Evolutionary conservation across 768 basidiomycete species (phyloP), one percentile per base, ranked within the genome.

Genomic region (Chiua virens): DNA sequence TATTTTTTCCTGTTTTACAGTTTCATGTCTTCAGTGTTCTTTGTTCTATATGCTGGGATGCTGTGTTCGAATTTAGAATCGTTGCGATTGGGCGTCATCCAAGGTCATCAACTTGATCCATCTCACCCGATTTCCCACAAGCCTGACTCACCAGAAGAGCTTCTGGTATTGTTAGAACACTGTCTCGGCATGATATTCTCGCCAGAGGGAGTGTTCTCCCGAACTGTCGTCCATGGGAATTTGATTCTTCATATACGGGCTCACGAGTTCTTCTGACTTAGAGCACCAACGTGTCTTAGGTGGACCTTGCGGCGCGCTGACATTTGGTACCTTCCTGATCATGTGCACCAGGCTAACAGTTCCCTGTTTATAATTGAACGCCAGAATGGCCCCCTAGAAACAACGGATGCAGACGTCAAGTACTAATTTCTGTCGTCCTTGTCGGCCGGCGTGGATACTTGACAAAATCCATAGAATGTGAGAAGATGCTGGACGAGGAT

Each of bases 241-340:
- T 21, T 7, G 20, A 3, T 45, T n/a, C 34, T 25, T 17, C 13
- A 32, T 17, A 15, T 10, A 27, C 10, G n/a, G 25, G 34, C 7
- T 25, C 14, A 18, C 46, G 10, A 11, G 30, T 32, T 37, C 41
- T 13, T 15, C 15, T 34, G 34, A 34, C 11, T 42, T 42, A 30
- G 22, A 27, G 42, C 22, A 56, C 55, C 43, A 56, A 56, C 48
- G 48, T 56, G 47, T 49, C 32, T 48, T 34, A 37, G 42, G 6
- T 3, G 37, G 25, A 41, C 49, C 49, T 52, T n/a, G 25, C 5
- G 35, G 45, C 23, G 27, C 23, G 15, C 20, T 15, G 30, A 18
- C 30, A 22, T 21, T 35, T 35, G 34, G 21, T 15, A 25, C 20
- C 21, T 7, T 37, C 22, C 15, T 22, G 35, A 37, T 15, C 34